Base-by-base conservation (phyloP, 2,329 filamentous ascomycete species). In the Ophiostoma sp. region DNA sequence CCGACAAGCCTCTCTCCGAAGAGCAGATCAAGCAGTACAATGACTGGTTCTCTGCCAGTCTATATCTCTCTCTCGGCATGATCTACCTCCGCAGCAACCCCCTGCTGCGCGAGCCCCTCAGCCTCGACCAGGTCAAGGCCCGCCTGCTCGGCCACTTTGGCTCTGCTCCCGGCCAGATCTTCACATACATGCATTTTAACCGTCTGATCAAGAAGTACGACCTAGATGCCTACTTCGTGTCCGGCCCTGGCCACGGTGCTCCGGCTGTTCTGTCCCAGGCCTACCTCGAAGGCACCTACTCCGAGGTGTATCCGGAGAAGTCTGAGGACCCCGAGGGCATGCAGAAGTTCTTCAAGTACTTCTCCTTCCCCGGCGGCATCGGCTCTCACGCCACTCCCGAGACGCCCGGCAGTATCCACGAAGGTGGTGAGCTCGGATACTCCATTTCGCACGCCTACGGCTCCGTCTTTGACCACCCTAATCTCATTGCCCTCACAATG, bases 111-210 rank as follows among this genome's bases (percentile, higher is more conserved):
- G 86, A 92, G 74, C 89, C 89, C 1, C 83, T 92, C 73, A 86
- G 86, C 74, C 80, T 85, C 41, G 87, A 91, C 69, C 89, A 93
- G 76, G 82, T 93, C 80, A 94, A 94, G 80, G 83, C 85, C 71
- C 87, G 91, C 73, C 82, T 93, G 10, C 82, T 94, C 1, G 91
- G 91, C 54, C 91, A 94, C 77, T 94, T 91, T 83, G 91, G 91
- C 69, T 92, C 89, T 2, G 90, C 91, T 67, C 88, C 91, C n/a
- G 91, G 90, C 17, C 91, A 93, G 79, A 88, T 90, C 71, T 93
- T 94, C 79, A 91, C 90, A 44, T 93, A 89, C 78, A 91, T 93
- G 81, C 90, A 93, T 80, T 90, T 92, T 83, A 93, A 93, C 79
- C 88, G 90, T 44, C 81, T 93, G 71, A 92, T 93, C 83, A 92